A percentile compares a stretch with the other conserved stretches of the same genome.
Evolutionary conservation across 1,284 basidiomycete species (phyloP).

Genomic region (Exobasidium cylindrosporum): DNA sequence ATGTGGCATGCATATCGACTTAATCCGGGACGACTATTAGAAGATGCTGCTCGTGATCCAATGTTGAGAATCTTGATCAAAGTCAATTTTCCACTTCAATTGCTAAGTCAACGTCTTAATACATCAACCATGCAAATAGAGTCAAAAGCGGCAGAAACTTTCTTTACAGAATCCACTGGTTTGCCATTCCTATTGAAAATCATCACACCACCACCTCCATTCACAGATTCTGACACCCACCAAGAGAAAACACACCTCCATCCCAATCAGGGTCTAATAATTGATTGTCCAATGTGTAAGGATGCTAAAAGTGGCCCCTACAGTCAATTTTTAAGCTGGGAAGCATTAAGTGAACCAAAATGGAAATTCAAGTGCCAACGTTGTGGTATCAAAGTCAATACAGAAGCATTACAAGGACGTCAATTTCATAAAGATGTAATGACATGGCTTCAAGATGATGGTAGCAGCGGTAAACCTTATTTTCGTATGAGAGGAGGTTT

Average conservation of each 20-base stretch:
- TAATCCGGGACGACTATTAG: constrained; percentile 11
- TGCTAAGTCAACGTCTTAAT: constrained; percentile 26
- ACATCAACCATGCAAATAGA: constrained; percentile 18
- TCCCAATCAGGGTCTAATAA: neutral
- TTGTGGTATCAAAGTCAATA: neutral
- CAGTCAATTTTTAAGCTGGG: neutral
- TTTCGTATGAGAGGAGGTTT: constrained; percentile 4
- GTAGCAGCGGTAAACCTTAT: neutral
- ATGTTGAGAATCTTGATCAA: too few relatives aligned
- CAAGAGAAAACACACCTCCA: neutral
- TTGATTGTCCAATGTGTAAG: constrained; percentile 1
- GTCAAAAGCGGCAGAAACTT: neutral
- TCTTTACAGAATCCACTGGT: neutral
- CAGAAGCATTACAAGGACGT: neutral
- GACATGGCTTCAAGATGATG: neutral
- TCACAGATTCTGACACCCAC: neutral
- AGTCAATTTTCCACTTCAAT: constrained; percentile 14
- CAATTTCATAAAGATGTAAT: constrained; percentile 1
- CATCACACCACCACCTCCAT: neutral
- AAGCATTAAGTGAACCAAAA: neutral
- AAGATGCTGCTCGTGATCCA: constrained; percentile 12
- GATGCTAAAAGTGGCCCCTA: too few relatives aligned
- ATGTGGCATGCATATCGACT: constrained; percentile 29
- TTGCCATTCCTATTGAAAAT: neutral
- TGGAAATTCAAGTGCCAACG: neutral